phyloP scores from a whole-genome alignment of 805 yeast genomes.

The Candida ponderosae region DNA sequence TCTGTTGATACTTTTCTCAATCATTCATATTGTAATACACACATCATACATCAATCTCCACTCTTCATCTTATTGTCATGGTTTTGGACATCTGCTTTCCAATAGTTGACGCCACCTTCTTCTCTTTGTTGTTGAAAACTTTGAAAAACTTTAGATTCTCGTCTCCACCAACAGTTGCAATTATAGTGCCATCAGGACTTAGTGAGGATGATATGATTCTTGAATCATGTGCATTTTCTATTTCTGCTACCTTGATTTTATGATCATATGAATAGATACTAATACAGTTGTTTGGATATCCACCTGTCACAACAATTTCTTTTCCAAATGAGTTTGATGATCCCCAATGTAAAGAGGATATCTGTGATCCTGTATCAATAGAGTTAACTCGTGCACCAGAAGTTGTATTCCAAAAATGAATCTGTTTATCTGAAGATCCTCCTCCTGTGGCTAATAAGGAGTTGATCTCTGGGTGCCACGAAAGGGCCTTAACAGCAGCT shows the following conservation, averaged over 20 bases:
- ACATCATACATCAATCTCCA: no score
- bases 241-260: conserved; percentile 80
- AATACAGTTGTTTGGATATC: conserved; percentile 81
- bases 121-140: conserved; percentile 55
- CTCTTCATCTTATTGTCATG: conserved; percentile 43
- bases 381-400: conserved; percentile 83
- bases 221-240: conserved; percentile 80
- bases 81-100: conserved; percentile 42
- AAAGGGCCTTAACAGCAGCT: conserved; percentile 92
- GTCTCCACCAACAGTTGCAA: conserved; percentile 95
- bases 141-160: conserved; percentile 95
- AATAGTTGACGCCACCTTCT: conserved; percentile 23
- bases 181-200: conserved; percentile 83
- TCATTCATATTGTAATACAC: not conserved
- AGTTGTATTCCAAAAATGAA: conserved; percentile 92
- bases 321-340: conserved; percentile 57
- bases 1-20: not conserved
- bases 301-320: conserved; percentile 92
- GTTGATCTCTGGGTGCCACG: conserved; percentile 88
- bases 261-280: conserved; percentile 82
- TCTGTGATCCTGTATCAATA: conserved; percentile 89
- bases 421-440: conserved; percentile 81
- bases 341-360: conserved; percentile 92
- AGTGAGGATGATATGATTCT: conserved; percentile 76
- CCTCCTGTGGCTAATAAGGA: conserved; percentile 94